Evolutionary conservation across 106 monocot genomes (phyloP).

Genomic region (Amphibolis antarctica): DNA sequence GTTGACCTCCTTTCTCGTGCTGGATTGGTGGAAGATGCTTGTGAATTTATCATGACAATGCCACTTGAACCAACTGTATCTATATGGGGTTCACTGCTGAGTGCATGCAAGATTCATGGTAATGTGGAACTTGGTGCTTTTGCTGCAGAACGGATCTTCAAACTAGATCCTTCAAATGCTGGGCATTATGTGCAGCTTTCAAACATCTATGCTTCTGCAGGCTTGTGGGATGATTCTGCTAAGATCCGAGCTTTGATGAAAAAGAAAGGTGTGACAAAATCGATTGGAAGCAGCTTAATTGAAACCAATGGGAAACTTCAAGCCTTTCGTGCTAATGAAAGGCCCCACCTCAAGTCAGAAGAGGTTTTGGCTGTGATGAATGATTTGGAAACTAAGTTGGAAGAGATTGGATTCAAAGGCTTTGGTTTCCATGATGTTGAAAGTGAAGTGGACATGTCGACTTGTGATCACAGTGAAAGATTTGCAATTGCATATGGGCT

Average conservation of each 20-base stretch:
- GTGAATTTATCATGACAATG: slow-evolving; percentile 46
- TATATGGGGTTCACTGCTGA: slow-evolving; percentile 75
- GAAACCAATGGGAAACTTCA: slow-evolving; percentile 39
- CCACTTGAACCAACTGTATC: slow-evolving; percentile 43
- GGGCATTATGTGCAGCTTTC: slow-evolving; percentile 85
- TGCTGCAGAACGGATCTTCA: slow-evolving; percentile 38
- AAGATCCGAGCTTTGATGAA: slow-evolving; percentile 49
- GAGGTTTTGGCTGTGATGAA: slow-evolving; percentile 27
- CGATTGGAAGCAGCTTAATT: slow-evolving; percentile 40
- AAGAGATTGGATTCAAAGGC: slow-evolving; percentile 30
- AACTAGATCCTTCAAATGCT: slow-evolving; percentile 53
- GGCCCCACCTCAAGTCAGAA: slow-evolving; percentile 28
- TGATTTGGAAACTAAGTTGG: slow-evolving; percentile 37
- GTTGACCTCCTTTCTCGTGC: slow-evolving; percentile 73
- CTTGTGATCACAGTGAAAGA: slow-evolving; percentile 25
- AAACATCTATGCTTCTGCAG: slow-evolving; percentile 57
- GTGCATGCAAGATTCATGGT: slow-evolving; percentile 52
- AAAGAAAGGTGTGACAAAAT: slow-evolving; percentile 40
- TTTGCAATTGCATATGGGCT: slow-evolving; percentile 30
- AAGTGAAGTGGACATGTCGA: slow-evolving; percentile 6
- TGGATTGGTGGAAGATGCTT: slow-evolving; percentile 43
- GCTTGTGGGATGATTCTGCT: slow-evolving; percentile 52
- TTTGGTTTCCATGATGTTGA: slow-evolving; percentile 12
- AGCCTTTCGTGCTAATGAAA: slow-evolving; percentile 34
- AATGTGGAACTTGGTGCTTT: slow-evolving; percentile 38